Conservation (phyloP, 176 grass and related monocot genomes). For the Carex kokanica region DNA sequence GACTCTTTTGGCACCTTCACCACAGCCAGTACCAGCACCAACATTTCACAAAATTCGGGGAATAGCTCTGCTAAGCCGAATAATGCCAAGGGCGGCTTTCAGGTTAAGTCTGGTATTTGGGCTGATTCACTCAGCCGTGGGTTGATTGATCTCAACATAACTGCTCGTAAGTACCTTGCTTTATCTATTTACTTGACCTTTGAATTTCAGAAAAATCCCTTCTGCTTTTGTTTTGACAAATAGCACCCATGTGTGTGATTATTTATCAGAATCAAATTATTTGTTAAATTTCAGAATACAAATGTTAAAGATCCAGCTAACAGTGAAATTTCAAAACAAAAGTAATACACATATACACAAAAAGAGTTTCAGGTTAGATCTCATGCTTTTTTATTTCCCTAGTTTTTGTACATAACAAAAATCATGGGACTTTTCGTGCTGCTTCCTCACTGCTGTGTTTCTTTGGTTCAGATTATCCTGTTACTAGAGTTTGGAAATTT, state of each 20-base stretch:
- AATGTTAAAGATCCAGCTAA: neutral
- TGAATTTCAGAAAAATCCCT: neutral
- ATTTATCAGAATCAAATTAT: neutral
- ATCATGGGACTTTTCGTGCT: neutral
- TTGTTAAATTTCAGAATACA: neutral
- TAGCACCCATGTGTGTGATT: neutral
- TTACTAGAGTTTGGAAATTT: neutral
- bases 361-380: neutral
- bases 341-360: neutral
- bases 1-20: constrained; percentile 41
- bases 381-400: neutral
- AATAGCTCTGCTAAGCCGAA: constrained; percentile 37
- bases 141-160: constrained; percentile 97
- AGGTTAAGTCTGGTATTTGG: constrained; percentile 99
- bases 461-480: no score
- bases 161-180: constrained; percentile 54
- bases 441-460: no score
- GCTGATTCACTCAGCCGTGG: constrained; percentile 88
- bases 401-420: neutral
- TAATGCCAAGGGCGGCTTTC: constrained; percentile 57
- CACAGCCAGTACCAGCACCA: constrained; percentile 4
- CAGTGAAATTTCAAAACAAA: neutral
- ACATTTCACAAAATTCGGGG: constrained; percentile 25
- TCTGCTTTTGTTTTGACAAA: constrained; percentile 1
- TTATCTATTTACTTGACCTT: neutral